These are phyloP conservation scores for Azolla pinnata DNA, from an alignment of 75 land plant genomes.

Conservation along the genomic window DNA sequence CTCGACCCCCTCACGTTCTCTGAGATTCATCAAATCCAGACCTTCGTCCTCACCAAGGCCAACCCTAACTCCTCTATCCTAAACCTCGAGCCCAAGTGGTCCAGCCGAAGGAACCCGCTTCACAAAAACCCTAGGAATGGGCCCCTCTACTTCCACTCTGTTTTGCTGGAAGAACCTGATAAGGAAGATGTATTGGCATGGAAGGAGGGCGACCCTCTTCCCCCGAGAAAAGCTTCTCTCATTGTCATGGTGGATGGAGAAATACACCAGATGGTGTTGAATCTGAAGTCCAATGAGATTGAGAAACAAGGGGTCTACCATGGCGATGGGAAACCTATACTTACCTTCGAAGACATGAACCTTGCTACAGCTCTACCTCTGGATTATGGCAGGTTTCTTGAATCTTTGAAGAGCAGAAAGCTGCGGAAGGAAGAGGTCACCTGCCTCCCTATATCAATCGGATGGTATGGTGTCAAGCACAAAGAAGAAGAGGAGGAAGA, in stretches of 20 bases:
- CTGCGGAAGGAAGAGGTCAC: slow-evolving; percentile 23
- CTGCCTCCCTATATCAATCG: slow-evolving; percentile 28
- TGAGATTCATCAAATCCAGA: slow-evolving; percentile 20
- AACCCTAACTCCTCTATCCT: slow-evolving; percentile 5
- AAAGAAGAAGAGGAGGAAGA: slow-evolving; percentile 23
- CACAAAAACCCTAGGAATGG: background rate
- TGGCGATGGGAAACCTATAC: slow-evolving; percentile 41
- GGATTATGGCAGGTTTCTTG: slow-evolving; percentile 30
- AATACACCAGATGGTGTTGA: slow-evolving; percentile 38
- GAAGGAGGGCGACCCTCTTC: slow-evolving; percentile 19
- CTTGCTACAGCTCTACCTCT: slow-evolving; percentile 13
- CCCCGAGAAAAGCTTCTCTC: slow-evolving; percentile 38
- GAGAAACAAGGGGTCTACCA: slow-evolving; percentile 17
- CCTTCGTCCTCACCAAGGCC: slow-evolving; percentile 6
- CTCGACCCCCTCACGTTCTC: slow-evolving; percentile 40
- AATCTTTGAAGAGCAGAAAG: slow-evolving; percentile 30
- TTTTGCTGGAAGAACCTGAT: slow-evolving; percentile 53
- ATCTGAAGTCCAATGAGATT: slow-evolving; percentile 22
- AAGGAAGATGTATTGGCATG: slow-evolving; percentile 38
- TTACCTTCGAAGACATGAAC: slow-evolving; percentile 29
- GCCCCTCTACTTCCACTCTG: slow-evolving; percentile 28
- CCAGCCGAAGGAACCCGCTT: background rate
- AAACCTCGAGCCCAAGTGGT: no score
- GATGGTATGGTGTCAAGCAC: slow-evolving; percentile 37
- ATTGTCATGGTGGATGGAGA: slow-evolving; percentile 16